phyloP scores from a whole-genome alignment of 2,329 filamentous ascomycete species.

The Talaromyces sp. region DNA sequence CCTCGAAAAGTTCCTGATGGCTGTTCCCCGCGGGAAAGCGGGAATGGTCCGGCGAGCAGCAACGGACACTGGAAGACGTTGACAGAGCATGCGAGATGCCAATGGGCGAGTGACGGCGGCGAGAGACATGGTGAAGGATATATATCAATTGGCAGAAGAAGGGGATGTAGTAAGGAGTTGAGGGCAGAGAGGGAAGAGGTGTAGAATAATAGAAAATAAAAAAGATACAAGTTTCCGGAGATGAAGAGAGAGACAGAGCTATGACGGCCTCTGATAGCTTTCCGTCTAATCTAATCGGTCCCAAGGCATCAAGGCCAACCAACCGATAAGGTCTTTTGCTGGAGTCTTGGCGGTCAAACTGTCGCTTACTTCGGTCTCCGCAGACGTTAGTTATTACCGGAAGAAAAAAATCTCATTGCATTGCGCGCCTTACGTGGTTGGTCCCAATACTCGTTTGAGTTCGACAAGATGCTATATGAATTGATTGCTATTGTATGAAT shows the following conservation, averaged over 20 bases:
- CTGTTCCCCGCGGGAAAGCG: conserved; percentile 39
- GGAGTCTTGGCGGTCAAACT: background rate
- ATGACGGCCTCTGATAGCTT: conserved; percentile 14
- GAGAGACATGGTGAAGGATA: conserved; percentile 32
- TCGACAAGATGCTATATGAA: conserved; percentile 80
- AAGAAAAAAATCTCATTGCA: background rate
- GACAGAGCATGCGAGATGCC: conserved; percentile 32
- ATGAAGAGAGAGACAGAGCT: conserved; percentile 15
- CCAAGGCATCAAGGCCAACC: background rate
- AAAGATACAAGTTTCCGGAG: conserved; percentile 11
- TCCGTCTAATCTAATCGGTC: background rate
- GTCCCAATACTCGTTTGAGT: conserved; percentile 8
- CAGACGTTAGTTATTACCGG: background rate
- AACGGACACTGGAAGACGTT: conserved; percentile 28
- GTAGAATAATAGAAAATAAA: conserved; percentile 9
- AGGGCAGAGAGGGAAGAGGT: conserved; percentile 15
- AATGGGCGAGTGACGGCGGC: conserved; percentile 34
- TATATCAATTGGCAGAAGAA: background rate
- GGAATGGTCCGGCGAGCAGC: conserved; percentile 24
- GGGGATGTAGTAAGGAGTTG: background rate
- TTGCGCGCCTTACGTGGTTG: conserved; percentile 20
- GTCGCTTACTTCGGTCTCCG: background rate
- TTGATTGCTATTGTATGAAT: conserved; percentile 84
- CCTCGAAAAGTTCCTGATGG: conserved; percentile 37
- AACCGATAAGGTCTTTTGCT: conserved; percentile 5